A percentile compares a stretch with the other conserved stretches of the same genome.
Evolutionary conservation across 2,329 filamentous ascomycete species (phyloP).

Genomic region (Neonectria magnoliae): DNA sequence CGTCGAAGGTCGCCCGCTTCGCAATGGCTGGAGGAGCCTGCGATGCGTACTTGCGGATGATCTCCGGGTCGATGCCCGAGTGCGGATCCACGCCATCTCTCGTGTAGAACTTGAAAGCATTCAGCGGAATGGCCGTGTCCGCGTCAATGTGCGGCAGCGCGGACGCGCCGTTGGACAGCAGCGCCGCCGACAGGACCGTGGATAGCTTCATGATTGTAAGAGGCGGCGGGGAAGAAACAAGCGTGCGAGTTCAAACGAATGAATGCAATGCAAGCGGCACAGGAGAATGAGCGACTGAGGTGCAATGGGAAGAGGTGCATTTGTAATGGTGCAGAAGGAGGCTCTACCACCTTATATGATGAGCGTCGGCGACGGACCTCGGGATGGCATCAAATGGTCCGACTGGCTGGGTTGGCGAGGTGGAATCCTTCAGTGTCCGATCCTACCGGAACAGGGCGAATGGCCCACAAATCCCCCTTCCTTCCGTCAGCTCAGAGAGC

Average conservation of each 20-base stretch:
- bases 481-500: background rate
- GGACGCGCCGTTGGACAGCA: conserved; percentile 24
- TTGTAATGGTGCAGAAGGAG: conserved; percentile 24
- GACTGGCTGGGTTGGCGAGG: background rate
- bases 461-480: conserved; percentile 12
- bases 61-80: conserved; percentile 29
- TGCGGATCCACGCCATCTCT: conserved; percentile 23
- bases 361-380: background rate
- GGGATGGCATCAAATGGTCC: background rate
- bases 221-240: background rate
- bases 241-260: conserved; percentile 4
- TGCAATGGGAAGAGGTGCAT: conserved; percentile 26
- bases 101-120: conserved; percentile 23
- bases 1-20: conserved; percentile 27
- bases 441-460: background rate
- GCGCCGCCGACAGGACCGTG: conserved; percentile 18
- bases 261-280: conserved; percentile 13
- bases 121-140: conserved; percentile 27
- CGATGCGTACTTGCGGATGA: conserved; percentile 30
- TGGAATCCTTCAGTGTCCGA: background rate
- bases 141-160: conserved; percentile 23
- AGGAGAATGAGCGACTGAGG: conserved; percentile 21
- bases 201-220: conserved; percentile 27
- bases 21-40: conserved; percentile 20
- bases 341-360: conserved; percentile 20